Evolutionary conservation across 305 asterid genomes (phyloP), one percentile per base, ranked within the genome.

Genomic region (Rubia peregrina): DNA sequence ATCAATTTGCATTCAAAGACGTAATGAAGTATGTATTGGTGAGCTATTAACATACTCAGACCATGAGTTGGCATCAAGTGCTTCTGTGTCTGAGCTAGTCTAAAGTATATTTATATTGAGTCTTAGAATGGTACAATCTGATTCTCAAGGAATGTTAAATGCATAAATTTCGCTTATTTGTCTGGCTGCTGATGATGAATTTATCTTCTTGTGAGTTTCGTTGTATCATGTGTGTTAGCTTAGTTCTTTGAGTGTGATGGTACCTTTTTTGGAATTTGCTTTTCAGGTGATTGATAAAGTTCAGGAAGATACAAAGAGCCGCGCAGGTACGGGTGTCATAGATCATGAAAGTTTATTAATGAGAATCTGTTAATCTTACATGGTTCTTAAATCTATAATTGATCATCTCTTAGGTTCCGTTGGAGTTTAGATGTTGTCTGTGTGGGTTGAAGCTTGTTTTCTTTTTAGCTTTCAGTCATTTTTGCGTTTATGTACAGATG

Each of bases 281-380:
- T 65, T 21, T 0, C 79, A 80, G 91, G 89, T 87, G 61, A 87
- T 85, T 80, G 88, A 87, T 79, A 84, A 87, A 78, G 90, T 85
- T 67, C 84, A 85, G 74, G 88, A 85, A 77, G 85, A 87, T 69
- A 76, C 89, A 69, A 87, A 87, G 79, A 84, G 81, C 67, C 85
- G 82, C 38, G 42, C 81, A 74, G 89, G 85, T 85, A 76, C 30
- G 14, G 48, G 33, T 60, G 24, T 60, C 40, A 38, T 59, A 60
- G 65, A 21, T 65, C 22, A 5, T 9, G 30, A 41, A 65, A 40
- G 19, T 65, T n/a, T 41, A 21, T 65, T 65, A 1, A 30, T 40
- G 69, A 19, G 14, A 17, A 65, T 65, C 30, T 65, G 69, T 65
- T 65, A 17, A 53, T 53, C 36, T 14, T 10, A 49, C 36, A 51